Conservation (phyloP, 495 filamentous ascomycete genomes). For the Neurospora sp. region DNA sequence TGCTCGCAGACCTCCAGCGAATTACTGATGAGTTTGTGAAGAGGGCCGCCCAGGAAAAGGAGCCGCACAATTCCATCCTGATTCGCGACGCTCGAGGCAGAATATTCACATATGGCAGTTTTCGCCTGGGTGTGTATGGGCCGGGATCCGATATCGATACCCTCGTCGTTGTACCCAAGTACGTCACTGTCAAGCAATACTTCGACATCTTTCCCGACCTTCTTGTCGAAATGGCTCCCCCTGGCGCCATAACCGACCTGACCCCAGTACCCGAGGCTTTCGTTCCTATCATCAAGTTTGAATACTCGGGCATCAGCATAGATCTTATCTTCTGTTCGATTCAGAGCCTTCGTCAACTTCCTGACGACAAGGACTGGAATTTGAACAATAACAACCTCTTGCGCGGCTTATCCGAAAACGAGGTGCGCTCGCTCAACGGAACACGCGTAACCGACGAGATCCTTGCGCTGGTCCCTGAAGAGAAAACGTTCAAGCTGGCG, state of each 20-base stretch:
- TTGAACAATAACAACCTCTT: slow-evolving; percentile 75
- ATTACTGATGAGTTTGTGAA: slow-evolving; percentile 79
- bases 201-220: slow-evolving; percentile 76
- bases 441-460: slow-evolving; percentile 91
- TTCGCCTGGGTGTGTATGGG: slow-evolving; percentile 84
- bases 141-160: slow-evolving; percentile 98
- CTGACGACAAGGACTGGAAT: slow-evolving; percentile 51
- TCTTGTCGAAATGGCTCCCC: slow-evolving; percentile 60
- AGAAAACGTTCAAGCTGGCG: slow-evolving; percentile 77
- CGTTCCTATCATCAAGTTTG: slow-evolving; percentile 93
- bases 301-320: slow-evolving; percentile 81
- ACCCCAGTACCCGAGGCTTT: slow-evolving; percentile 80
- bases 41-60: slow-evolving; percentile 58
- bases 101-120: slow-evolving; percentile 93
- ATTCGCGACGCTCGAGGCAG: slow-evolving; percentile 77
- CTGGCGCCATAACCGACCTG: slow-evolving; percentile 72
- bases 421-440: slow-evolving; percentile 83
- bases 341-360: slow-evolving; percentile 55
- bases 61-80: slow-evolving; percentile 63
- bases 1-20: slow-evolving; percentile 62
- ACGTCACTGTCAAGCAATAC: slow-evolving; percentile 79
- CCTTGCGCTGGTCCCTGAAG: slow-evolving; percentile 75
- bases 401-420: slow-evolving; percentile 74
- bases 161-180: slow-evolving; percentile 78
- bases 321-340: slow-evolving; percentile 89